Percentiles rank a stretch among this genome's conserved stretches.
phyloP scores from a whole-genome alignment of 768 basidiomycete genomes.

The Trametes gibbosa region DNA sequence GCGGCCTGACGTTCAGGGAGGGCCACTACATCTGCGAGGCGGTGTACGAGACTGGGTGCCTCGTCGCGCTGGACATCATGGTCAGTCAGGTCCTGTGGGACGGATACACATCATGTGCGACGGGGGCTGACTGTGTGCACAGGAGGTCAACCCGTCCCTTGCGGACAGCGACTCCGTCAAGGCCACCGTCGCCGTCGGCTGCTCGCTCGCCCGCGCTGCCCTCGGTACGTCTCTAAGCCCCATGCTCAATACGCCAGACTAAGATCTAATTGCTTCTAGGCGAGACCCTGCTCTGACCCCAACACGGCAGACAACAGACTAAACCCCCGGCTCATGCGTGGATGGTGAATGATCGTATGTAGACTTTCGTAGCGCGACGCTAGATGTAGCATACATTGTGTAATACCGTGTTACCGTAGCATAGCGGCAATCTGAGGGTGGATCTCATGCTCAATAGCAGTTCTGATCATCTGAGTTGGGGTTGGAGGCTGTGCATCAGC shows the following conservation, averaged over 20 bases:
- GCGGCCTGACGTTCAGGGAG: conserved; percentile 94
- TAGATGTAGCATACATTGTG: conserved; percentile 14
- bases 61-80: conserved; percentile 94
- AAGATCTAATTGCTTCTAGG: conserved; percentile 1
- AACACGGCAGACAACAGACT: background rate
- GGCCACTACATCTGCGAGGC: conserved; percentile 98
- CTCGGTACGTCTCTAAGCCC: conserved; percentile 52
- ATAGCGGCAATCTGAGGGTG: background rate
- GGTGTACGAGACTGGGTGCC: conserved; percentile 85
- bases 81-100: conserved; percentile 35
- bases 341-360: background rate
- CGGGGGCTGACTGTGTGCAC: conserved; percentile 12
- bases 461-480: too few relatives aligned
- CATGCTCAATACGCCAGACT: background rate
- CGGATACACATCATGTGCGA: too few relatives aligned
- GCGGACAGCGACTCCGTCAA: conserved; percentile 69
- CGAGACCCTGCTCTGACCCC: conserved; percentile 25
- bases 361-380: background rate
- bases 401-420: background rate
- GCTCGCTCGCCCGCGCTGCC: conserved; percentile 79
- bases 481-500: too few relatives aligned
- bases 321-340: background rate
- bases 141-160: conserved; percentile 98
- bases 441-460: background rate
- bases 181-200: conserved; percentile 89